Conservation (phyloP, 352 stramenopile genomes). For the Phytopythium delawarense region DNA sequence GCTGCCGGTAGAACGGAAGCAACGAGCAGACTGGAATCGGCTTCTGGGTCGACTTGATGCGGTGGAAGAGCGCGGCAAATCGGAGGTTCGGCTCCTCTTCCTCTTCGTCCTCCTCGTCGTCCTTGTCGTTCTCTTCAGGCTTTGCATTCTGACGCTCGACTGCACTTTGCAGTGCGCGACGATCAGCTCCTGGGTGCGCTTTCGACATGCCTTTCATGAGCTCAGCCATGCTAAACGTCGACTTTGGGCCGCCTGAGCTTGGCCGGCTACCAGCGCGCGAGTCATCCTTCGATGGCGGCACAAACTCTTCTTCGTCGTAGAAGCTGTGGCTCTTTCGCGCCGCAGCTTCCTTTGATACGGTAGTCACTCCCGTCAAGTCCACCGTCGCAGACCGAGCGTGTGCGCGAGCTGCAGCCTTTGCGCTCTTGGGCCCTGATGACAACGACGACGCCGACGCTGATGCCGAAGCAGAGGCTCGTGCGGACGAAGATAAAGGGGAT, state of each 20-base stretch:
- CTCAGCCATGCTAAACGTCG: conserved; percentile 57
- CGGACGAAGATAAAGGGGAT: neutral
- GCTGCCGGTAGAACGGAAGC: conserved; percentile 77
- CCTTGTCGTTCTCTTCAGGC: conserved; percentile 4
- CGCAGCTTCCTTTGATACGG: conserved; percentile 40
- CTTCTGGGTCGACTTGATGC: conserved; percentile 82
- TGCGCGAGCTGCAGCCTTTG: conserved; percentile 49
- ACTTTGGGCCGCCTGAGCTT: conserved; percentile 32
- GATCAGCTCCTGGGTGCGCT: conserved; percentile 27
- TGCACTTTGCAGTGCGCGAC: conserved; percentile 2
- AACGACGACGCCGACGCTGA: neutral
- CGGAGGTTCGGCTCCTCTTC: conserved; percentile 44
- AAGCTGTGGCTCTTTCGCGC: conserved; percentile 70
- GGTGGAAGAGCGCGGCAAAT: conserved; percentile 67
- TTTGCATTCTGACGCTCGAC: conserved; percentile 1
- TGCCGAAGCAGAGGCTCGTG: neutral
- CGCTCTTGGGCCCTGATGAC: conserved; percentile 25
- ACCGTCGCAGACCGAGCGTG: conserved; percentile 31
- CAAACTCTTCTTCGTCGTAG: conserved; percentile 64
- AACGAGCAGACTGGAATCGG: conserved; percentile 63
- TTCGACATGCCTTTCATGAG: conserved; percentile 59
- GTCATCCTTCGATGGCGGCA: conserved; percentile 14
- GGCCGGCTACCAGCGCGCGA: conserved; percentile 12
- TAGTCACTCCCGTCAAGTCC: conserved; percentile 40
- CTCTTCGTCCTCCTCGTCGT: conserved; percentile 38